Conservation (phyloP, 2,329 filamentous ascomycete species). For the Stagonosporopsis tanaceti region DNA sequence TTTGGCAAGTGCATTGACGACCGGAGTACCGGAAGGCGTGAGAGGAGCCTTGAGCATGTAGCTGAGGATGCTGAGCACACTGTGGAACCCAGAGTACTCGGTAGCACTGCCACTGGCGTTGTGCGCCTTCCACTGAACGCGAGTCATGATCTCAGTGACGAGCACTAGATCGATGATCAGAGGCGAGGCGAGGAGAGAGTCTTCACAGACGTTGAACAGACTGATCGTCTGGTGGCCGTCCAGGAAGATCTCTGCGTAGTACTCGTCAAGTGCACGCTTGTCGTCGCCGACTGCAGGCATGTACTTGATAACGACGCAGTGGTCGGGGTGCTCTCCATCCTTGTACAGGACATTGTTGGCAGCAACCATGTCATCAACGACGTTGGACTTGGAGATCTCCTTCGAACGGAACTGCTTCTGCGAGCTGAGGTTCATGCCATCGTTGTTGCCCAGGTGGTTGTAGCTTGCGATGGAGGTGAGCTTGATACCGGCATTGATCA, state of each 20-base stretch:
- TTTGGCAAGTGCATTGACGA: slow-evolving; percentile 94
- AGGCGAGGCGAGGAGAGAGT: slow-evolving; percentile 93
- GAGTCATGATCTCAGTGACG: slow-evolving; percentile 97
- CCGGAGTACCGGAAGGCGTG: slow-evolving; percentile 92
- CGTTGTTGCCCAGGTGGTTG: slow-evolving; percentile 99
- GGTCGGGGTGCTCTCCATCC: slow-evolving; percentile 92
- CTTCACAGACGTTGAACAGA: slow-evolving; percentile 98
- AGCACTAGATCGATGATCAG: slow-evolving; percentile 97
- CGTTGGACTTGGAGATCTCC: slow-evolving; percentile 99
- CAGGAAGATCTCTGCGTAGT: slow-evolving; percentile 99
- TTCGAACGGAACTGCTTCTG: slow-evolving; percentile 99
- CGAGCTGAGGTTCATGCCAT: slow-evolving; percentile 97
- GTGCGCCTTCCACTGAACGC: slow-evolving; percentile 84
- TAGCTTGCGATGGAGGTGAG: slow-evolving; percentile 98
- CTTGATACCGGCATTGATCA: slow-evolving; percentile 99
- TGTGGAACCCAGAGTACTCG: slow-evolving; percentile 94
- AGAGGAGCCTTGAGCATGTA: slow-evolving; percentile 98
- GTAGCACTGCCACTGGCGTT: slow-evolving; percentile 61
- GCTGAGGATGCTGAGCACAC: slow-evolving; percentile 93
- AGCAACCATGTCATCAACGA: slow-evolving; percentile 99
- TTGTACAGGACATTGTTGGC: slow-evolving; percentile 92
- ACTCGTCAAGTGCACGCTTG: slow-evolving; percentile 98
- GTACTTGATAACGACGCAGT: slow-evolving; percentile 99
- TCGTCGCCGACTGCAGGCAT: slow-evolving; percentile 99
- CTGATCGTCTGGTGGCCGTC: slow-evolving; percentile 98